Evolutionary conservation across 768 basidiomycete species (phyloP).

Genomic region (Inosperma sp.): DNA sequence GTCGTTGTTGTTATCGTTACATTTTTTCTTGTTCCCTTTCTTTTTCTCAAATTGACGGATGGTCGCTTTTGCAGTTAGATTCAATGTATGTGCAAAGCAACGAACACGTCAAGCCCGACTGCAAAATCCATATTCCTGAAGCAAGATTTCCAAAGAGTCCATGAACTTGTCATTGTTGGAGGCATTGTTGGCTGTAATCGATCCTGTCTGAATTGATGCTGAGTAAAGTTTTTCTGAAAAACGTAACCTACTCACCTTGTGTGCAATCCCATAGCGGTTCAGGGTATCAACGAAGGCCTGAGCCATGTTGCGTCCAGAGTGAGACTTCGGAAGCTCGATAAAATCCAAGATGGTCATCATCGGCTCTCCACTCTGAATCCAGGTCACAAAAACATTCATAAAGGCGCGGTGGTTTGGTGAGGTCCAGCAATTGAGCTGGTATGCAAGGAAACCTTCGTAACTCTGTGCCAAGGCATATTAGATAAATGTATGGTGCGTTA

Average conservation of each 20-base stretch:
- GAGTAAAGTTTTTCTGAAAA: too few species aligned
- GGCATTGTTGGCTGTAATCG: conserved; percentile 34
- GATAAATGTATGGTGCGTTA: conserved; percentile 19
- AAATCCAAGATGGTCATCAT: conserved; percentile 32
- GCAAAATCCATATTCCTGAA: conserved; percentile 17
- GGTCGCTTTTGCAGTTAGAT: conserved; percentile 30
- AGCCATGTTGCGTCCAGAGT: conserved; percentile 33
- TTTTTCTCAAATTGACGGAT: conserved; percentile 28
- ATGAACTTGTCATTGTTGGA: conserved; percentile 34
- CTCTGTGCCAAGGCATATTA: conserved; percentile 33
- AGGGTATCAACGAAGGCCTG: conserved; percentile 29
- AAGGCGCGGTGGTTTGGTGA: too few species aligned
- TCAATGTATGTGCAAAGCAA: conserved; percentile 37
- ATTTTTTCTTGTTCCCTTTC: neutral
- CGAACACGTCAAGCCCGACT: conserved; percentile 20
- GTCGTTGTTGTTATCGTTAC: conserved; percentile 1
- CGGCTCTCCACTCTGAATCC: conserved; percentile 21
- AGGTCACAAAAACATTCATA: conserved; percentile 12
- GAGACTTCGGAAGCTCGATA: conserved; percentile 32
- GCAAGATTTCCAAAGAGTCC: conserved; percentile 16
- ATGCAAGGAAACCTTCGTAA: conserved; percentile 30
- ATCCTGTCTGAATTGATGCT: conserved; percentile 24
- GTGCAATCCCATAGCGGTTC: conserved; percentile 29
- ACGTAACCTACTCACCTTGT: conserved; percentile 25
- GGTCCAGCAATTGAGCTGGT: conserved; percentile 33